Percentiles rank a stretch among this genome's conserved stretches.
phyloP scores from a whole-genome alignment of 106 monocot species.

The Ottelia alismoides region DNA sequence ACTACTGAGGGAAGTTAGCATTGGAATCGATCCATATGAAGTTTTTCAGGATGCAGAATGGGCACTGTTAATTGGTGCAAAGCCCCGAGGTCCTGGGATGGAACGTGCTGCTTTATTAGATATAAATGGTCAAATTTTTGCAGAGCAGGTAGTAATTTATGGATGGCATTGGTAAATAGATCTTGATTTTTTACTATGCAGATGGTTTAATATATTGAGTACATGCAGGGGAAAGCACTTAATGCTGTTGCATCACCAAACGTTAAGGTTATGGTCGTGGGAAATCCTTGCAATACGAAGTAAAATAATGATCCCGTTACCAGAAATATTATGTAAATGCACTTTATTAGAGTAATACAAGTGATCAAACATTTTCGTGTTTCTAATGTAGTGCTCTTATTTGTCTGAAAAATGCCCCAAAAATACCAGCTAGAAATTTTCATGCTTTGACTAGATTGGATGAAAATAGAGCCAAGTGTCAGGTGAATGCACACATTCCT shows the following conservation, averaged over 20 bases:
- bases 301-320: too few relatives aligned
- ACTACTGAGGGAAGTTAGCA: constrained; percentile 81
- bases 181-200: too few relatives aligned
- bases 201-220: constrained; percentile 1
- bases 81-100: constrained; percentile 96
- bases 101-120: constrained; percentile 90
- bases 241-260: constrained; percentile 87
- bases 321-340: too few relatives aligned
- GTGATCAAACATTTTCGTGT: too few relatives aligned
- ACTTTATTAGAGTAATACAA: too few relatives aligned
- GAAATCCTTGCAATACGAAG: constrained; percentile 99
- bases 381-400: constrained; percentile 93
- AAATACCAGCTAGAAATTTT: constrained; percentile 89
- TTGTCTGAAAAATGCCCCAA: constrained; percentile 95
- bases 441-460: constrained; percentile 97
- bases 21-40: constrained; percentile 79
- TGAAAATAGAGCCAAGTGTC: constrained; percentile 98
- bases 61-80: constrained; percentile 93
- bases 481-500: too few relatives aligned
- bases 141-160: constrained; percentile 63
- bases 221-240: constrained; percentile 88
- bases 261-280: constrained; percentile 91
- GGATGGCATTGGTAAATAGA: too few relatives aligned
- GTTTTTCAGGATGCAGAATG: constrained; percentile 87
- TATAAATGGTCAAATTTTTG: constrained; percentile 95